Conservation (phyloP, 1,284 basidiomycete genomes). For the Tranzscheliella williamsii region DNA sequence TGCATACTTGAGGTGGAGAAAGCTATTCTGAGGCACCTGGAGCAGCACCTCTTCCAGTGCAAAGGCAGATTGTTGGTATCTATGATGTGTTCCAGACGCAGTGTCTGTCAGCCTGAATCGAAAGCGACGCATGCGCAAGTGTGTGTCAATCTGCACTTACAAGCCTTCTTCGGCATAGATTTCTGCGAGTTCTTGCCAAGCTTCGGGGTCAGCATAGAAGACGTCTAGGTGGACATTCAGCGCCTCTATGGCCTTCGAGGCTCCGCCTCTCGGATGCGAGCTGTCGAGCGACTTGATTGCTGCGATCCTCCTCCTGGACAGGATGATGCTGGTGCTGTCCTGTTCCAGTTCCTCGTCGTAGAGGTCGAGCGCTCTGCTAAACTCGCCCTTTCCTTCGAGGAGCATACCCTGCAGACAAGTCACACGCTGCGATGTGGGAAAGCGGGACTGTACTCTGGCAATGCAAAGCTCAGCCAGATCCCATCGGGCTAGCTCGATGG, state of each 20-base stretch:
- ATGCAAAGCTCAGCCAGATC: conserved; percentile 81
- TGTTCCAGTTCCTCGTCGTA: conserved; percentile 72
- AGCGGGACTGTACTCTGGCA: conserved; percentile 70
- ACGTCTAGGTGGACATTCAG: conserved; percentile 83
- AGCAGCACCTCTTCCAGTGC: conserved; percentile 79
- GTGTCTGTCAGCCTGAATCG: conserved; percentile 10
- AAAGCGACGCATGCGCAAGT: neutral
- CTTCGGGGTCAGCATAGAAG: conserved; percentile 88
- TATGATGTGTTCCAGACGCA: no score
- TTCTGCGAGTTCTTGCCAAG: conserved; percentile 90
- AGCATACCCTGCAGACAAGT: conserved; percentile 81
- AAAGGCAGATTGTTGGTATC: conserved; percentile 71
- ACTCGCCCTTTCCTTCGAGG: conserved; percentile 72
- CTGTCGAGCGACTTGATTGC: conserved; percentile 61
- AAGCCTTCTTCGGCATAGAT: conserved; percentile 78
- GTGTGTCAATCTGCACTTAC: conserved; percentile 64
- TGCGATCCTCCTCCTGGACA: conserved; percentile 82
- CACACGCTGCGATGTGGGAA: conserved; percentile 80
- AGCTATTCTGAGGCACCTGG: conserved; percentile 81
- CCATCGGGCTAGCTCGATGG: conserved; percentile 77
- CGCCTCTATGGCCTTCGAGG: conserved; percentile 71
- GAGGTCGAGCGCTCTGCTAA: conserved; percentile 67
- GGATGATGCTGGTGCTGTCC: conserved; percentile 74
- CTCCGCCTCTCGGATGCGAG: conserved; percentile 6
- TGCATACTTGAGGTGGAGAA: conserved; percentile 78